Conservation (phyloP, 306 rosid species). For the Malus domestica region DNA sequence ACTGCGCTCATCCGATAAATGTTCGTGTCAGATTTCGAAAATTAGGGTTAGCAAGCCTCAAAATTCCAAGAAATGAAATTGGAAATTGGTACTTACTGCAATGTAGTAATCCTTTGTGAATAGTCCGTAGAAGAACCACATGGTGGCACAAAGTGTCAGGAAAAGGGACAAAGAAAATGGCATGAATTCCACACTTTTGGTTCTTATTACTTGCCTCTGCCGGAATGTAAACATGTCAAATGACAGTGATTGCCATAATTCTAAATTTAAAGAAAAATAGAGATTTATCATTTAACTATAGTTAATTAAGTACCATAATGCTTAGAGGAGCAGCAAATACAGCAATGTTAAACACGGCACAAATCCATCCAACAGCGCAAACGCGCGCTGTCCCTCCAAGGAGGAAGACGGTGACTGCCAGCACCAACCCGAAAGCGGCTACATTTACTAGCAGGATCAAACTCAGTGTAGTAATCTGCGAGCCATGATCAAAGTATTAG, state of each 20-base stretch:
- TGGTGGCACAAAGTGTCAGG: constrained; percentile 48
- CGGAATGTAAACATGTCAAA: not conserved
- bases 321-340: constrained; percentile 72
- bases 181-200: constrained; percentile 64
- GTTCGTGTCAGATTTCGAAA: not conserved
- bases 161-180: constrained; percentile 56
- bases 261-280: not conserved
- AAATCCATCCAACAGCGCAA: constrained; percentile 45
- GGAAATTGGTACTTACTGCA: constrained; percentile 36
- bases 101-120: constrained; percentile 47
- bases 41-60: not conserved
- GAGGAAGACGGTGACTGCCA: constrained; percentile 21
- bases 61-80: not conserved
- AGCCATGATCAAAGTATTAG: not conserved
- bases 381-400: constrained; percentile 24
- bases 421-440: constrained; percentile 30
- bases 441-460: constrained; percentile 26
- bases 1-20: constrained; percentile 14
- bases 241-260: not conserved
- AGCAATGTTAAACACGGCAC: constrained; percentile 53
- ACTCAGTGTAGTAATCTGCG: constrained; percentile 38
- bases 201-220: constrained; percentile 61
- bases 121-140: constrained; percentile 67
- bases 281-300: not conserved
- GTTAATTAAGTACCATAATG: constrained; percentile 40